Percentiles rank a stretch among this genome's conserved stretches.
phyloP scores from a whole-genome alignment of 2,329 filamentous ascomycete genomes.

The Sordariomycetes sp. region DNA sequence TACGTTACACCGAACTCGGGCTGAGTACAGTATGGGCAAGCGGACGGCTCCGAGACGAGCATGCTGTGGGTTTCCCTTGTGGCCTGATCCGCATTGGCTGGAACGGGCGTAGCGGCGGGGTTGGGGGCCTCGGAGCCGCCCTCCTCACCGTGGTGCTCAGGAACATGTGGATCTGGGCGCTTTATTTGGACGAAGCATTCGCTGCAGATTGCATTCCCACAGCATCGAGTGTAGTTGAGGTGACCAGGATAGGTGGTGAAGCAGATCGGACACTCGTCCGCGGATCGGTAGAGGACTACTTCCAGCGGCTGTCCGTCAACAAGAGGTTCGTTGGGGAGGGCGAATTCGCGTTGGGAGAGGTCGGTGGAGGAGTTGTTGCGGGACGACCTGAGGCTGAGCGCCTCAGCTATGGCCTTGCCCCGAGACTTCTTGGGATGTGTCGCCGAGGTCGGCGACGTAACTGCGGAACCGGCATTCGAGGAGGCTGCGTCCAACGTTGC shows the following conservation, averaged over 20 bases:
- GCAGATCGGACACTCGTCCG: constrained; percentile 87
- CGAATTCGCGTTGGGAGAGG: constrained; percentile 64
- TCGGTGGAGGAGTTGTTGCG: constrained; percentile 65
- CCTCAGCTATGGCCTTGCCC: constrained; percentile 79
- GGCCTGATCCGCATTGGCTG: constrained; percentile 10
- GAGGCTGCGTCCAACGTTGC: constrained; percentile 58
- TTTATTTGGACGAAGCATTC: constrained; percentile 99
- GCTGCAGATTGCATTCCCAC: constrained; percentile 91
- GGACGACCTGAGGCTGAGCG: constrained; percentile 52
- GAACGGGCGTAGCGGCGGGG: constrained; percentile 6
- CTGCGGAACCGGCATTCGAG: constrained; percentile 54
- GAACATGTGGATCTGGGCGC: constrained; percentile 79
- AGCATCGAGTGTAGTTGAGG: constrained; percentile 88
- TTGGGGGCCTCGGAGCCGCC: constrained; percentile 20
- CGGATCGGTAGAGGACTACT: constrained; percentile 86
- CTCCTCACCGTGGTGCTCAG: constrained; percentile 58
- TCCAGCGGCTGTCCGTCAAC: constrained; percentile 93
- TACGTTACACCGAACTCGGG: constrained; percentile 96
- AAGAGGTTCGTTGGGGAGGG: constrained; percentile 70
- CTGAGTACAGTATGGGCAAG: constrained; percentile 91
- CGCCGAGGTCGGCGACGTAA: constrained; percentile 36
- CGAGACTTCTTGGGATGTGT: constrained; percentile 48
- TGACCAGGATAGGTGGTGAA: constrained; percentile 93
- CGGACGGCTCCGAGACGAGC: constrained; percentile 81
- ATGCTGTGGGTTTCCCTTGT: constrained; percentile 25